These are phyloP conservation scores for Pythium apleroticum DNA, from an alignment of 352 stramenopile species.

Conservation along the genomic window DNA sequence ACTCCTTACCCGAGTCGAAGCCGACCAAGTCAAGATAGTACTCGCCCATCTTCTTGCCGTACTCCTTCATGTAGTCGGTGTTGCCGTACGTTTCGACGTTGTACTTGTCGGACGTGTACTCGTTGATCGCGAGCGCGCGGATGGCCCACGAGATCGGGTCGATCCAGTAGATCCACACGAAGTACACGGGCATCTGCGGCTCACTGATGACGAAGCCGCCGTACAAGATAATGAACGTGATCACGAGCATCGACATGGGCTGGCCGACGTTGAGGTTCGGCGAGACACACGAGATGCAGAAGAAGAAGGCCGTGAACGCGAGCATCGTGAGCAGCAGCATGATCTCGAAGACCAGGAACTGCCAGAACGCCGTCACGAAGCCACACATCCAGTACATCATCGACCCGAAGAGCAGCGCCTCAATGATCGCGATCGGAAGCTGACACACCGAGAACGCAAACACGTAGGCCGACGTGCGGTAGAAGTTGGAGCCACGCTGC, in stretches of 20 bases:
- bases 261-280: conserved; percentile 35
- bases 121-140: neutral
- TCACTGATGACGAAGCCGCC: neutral
- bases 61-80: neutral
- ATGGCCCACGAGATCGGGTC: neutral
- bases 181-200: neutral
- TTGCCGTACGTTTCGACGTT: neutral
- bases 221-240: neutral
- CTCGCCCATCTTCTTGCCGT: neutral
- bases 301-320: conserved; percentile 36
- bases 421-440: conserved; percentile 38
- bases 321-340: conserved; percentile 51
- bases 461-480: conserved; percentile 59
- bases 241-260: conserved; percentile 28
- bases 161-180: conserved; percentile 4
- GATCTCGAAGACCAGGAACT: conserved; percentile 58
- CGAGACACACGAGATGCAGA: conserved; percentile 27
- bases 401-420: conserved; percentile 62
- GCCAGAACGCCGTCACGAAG: conserved; percentile 33
- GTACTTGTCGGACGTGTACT: neutral
- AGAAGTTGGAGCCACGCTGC: conserved; percentile 73
- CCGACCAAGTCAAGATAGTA: conserved; percentile 28
- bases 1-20: conserved; percentile 27
- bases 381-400: conserved; percentile 78
- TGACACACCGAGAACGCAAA: conserved; percentile 38